These are phyloP conservation scores for Aureobasidium sp. DNA, from an alignment of 2,329 filamentous ascomycete species.

Conservation along the genomic window DNA sequence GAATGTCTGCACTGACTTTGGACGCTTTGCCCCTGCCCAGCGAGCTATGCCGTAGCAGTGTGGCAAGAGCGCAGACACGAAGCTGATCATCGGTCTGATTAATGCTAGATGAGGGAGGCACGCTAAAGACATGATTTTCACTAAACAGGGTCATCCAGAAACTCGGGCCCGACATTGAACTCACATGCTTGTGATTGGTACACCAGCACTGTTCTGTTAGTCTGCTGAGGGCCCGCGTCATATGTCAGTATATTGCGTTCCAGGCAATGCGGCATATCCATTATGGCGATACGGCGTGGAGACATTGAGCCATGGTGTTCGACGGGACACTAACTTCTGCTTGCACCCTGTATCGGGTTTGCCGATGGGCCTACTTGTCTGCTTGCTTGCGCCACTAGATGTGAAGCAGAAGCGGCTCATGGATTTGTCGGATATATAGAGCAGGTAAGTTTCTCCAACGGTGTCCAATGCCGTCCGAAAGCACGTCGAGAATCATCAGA, in stretches of 20 bases:
- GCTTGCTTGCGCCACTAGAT: too few relatives aligned
- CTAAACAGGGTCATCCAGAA: neutral
- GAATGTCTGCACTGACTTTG: too few relatives aligned
- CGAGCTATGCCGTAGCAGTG: too few relatives aligned
- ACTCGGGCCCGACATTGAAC: neutral
- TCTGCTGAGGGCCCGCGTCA: neutral
- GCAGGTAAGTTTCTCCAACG: too few relatives aligned
- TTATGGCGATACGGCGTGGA: neutral
- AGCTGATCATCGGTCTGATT: neutral
- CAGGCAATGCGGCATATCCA: neutral
- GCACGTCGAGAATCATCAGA: too few relatives aligned
- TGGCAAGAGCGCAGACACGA: neutral
- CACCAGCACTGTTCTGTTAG: neutral
- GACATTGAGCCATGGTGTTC: neutral
- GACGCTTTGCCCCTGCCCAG: too few relatives aligned
- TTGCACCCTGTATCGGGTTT: too few relatives aligned
- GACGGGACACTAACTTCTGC: neutral
- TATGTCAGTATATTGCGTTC: neutral
- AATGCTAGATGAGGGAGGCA: neutral
- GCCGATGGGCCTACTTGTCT: too few relatives aligned
- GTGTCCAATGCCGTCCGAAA: too few relatives aligned
- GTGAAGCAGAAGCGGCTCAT: too few relatives aligned
- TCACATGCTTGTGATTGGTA: neutral
- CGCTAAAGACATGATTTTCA: neutral
- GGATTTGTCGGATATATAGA: too few relatives aligned